Percentiles rank a stretch among this genome's conserved stretches.
Evolutionary conservation across 2,329 filamentous ascomycete species (phyloP).

Genomic region (Bipolaris cookei): DNA sequence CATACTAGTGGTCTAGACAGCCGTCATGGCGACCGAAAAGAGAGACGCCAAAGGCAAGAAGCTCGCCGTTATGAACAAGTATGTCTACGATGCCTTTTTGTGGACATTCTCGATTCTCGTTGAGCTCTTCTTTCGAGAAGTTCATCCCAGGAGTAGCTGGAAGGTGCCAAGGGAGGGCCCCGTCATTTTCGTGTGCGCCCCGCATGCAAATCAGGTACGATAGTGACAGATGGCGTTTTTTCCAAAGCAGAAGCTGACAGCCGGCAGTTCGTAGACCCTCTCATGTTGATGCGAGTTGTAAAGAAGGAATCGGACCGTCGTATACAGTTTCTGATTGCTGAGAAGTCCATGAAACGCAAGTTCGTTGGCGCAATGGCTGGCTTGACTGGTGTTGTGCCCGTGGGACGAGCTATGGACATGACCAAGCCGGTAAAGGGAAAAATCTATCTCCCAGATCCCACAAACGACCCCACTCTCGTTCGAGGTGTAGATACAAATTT

Average conservation of each 20-base stretch:
- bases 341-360: constrained; percentile 87
- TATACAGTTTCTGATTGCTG: constrained; percentile 90
- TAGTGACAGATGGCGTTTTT: neutral
- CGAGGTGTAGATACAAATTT: constrained; percentile 85
- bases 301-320: constrained; percentile 85
- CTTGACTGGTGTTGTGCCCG: constrained; percentile 87
- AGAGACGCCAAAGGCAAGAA: constrained; percentile 40
- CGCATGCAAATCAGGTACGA: constrained; percentile 76
- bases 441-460: constrained; percentile 87
- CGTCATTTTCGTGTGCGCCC: constrained; percentile 93
- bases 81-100: constrained; percentile 78
- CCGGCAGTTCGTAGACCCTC: constrained; percentile 85
- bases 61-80: constrained; percentile 66
- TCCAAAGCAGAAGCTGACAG: constrained; percentile 14
- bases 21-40: constrained; percentile 21
- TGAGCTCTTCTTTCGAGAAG: constrained; percentile 97
- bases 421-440: constrained; percentile 79
- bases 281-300: constrained; percentile 90
- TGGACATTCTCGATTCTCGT: constrained; percentile 82
- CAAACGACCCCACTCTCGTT: constrained; percentile 81
- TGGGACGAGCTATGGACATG: constrained; percentile 87
- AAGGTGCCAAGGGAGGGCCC: constrained; percentile 88
- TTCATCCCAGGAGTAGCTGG: constrained; percentile 94
- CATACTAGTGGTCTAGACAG: constrained; percentile 8
- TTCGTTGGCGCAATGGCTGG: constrained; percentile 89